Evolutionary conservation across 148 eudicot species (phyloP), one percentile per base, ranked within the genome.

Genomic region (Beta vulgaris): DNA sequence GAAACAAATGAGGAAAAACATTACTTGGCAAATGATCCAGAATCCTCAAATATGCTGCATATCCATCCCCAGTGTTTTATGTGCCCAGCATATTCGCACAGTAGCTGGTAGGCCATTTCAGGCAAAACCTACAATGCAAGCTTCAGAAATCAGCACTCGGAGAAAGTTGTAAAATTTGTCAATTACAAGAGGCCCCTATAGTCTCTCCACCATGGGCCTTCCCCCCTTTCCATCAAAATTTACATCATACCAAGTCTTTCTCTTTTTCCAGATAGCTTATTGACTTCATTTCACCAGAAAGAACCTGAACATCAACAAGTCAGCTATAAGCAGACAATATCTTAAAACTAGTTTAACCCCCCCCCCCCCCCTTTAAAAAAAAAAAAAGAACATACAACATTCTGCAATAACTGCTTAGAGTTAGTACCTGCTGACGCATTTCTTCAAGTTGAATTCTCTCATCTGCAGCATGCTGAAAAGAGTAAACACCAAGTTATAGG

Each of bases 361-460:
- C n/a, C 51, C 21, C 16, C 51, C 51, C 53, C 57, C 57, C 26
- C 57, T 25, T 18, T 0, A 51, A 21, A 51, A 51, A 48, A 15
- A 19, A 15, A 14, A 48, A 48, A 65, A 44, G 26, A 36, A 78
- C 35, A 23, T 34, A 6, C 31, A 68, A 59, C 25, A 71, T n/a
- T 23, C 32, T 2, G 67, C 63, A 42, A 46, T 51, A 23, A 9
- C 53, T 48, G 32, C 7, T 71, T 3, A 66, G 49, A 29, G 29
- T 13, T 31, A 51, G 53, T 86, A 95, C 99, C 99, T 92, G 91
- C 23, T 81, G 74, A 63, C 94, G 96, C 79, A 95, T 80, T 67
- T 92, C 99, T 85, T 95, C 99, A 78, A 95, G 84, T 75, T 90
- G 90, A 67, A 95, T 92, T 82, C 99, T 87, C 82, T 95, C 99